Evolutionary conservation across 1,139 yeast genomes (phyloP).

Genomic region (Pichia sp.): DNA sequence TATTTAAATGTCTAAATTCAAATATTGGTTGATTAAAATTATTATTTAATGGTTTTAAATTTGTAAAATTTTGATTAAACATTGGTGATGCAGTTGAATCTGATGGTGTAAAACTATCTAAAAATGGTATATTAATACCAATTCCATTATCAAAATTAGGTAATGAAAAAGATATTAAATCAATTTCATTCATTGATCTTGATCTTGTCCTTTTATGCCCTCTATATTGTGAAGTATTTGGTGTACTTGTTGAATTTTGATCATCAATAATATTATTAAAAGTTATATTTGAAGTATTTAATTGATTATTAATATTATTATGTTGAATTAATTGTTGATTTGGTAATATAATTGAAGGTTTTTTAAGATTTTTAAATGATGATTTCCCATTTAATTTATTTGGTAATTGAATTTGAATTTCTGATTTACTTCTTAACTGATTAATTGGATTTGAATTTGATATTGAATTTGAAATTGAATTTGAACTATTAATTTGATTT

Average conservation of each 20-base stretch:
- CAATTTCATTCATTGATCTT: constrained; percentile 29
- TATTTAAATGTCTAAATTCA: constrained; percentile 3
- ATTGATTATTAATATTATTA: background rate
- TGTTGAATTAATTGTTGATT: background rate
- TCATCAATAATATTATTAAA: no score
- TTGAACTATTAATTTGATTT: background rate
- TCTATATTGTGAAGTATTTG: constrained; percentile 4
- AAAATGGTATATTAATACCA: constrained; percentile 3
- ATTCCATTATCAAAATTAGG: background rate
- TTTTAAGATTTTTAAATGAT: background rate
- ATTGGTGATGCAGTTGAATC: constrained; percentile 5
- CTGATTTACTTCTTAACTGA: background rate
- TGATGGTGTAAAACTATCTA: constrained; percentile 9
- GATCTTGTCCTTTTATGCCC: constrained; percentile 32
- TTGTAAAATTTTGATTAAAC: background rate
- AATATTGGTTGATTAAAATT: background rate
- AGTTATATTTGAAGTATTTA: no score
- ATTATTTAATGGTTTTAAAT: background rate
- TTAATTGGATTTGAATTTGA: background rate
- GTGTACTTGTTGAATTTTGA: background rate
- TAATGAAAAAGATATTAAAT: constrained; percentile 9
- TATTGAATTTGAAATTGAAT: background rate
- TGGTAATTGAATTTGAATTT: background rate
- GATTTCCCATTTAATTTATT: background rate
- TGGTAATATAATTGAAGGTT: background rate